Evolutionary conservation across 192 early-diverging fungal species (phyloP), one percentile per base, ranked within the genome.

Genomic region (Radiomyces spectabilis): DNA sequence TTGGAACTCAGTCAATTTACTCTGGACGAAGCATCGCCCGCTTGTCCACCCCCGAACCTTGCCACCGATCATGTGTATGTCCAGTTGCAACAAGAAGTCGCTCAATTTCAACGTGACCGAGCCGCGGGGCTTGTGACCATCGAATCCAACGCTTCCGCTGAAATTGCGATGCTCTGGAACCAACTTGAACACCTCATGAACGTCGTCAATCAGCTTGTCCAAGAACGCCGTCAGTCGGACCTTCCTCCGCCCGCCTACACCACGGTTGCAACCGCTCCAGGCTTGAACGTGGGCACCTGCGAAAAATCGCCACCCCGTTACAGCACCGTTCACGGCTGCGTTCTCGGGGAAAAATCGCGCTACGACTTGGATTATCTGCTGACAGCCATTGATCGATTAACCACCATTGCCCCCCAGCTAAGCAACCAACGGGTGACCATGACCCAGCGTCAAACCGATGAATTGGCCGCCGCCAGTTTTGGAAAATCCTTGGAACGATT

Each of bases 391-490:
- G 74, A 82, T 33, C 65, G 75, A 4, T 61, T 82, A 25, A 73
- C 73, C 18, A 53, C 52, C 25, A 65, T 75, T 13, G 68, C 74
- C 0, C 79, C 79, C 3, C 66, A 71, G 22, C 35, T 82, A 34
- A 74, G 73, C 35, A 73, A 82, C 59, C 80, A 82, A 45, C 62
- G 77, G 2, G 77, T 76, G 0, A 68, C 71, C 25, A 54, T 82
- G 15, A 75, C 66, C 4, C 37, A 67, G 5, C 60, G 48, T 37
- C 80, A 79, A 32, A 63, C 64, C 13, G 54, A 59, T 15, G 57
- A 67, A 44, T 44, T 82, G 61, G 68, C 68, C 4, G 60, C 59
- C 13, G 72, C 74, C 1, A 61, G 63, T 41, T 55, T 82, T 13
- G 60, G 61, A 1, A 63, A 64, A 16, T 57, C 71, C 12, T 63